Evolutionary conservation across 2,329 filamentous ascomycete species (phyloP).

Genomic region (Lecanicillium sp.): DNA sequence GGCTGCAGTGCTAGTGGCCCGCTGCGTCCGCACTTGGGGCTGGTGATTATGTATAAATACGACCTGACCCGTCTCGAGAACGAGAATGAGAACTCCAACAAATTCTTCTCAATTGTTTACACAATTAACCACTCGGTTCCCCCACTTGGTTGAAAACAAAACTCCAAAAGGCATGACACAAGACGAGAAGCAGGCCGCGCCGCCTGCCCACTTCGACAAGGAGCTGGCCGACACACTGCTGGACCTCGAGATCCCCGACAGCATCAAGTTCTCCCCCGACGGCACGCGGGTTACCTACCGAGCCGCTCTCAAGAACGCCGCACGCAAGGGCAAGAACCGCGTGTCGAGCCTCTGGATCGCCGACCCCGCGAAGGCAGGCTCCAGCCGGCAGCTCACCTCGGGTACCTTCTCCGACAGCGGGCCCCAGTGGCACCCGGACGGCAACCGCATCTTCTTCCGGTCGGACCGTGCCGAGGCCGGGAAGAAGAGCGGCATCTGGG

Average conservation of each 20-base stretch:
- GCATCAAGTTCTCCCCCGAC: conserved; percentile 9
- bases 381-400: conserved; percentile 10
- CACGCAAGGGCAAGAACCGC: conserved; percentile 6
- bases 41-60: too few relatives aligned
- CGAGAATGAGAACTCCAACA: too few relatives aligned
- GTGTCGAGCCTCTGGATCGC: conserved; percentile 9
- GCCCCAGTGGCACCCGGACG: conserved; percentile 21
- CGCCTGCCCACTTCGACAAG: too few relatives aligned
- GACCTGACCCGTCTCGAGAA: too few relatives aligned
- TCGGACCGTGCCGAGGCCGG: conserved; percentile 27
- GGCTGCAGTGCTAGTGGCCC: too few relatives aligned
- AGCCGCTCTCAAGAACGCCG: neutral
- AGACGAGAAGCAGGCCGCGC: too few relatives aligned
- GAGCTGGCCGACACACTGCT: conserved; percentile 8
- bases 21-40: too few relatives aligned
- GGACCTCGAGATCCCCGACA: conserved; percentile 3
- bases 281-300: conserved; percentile 7
- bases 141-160: too few relatives aligned
- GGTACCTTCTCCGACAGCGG: neutral
- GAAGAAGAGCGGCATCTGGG: conserved; percentile 23
- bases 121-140: too few relatives aligned
- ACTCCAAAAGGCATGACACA: too few relatives aligned
- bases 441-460: conserved; percentile 27
- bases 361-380: neutral
- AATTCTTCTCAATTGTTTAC: too few relatives aligned